A percentile compares a stretch with the other conserved stretches of the same genome.
Evolutionary conservation across 257 asterid genomes (phyloP).

Genomic region (Echium plantagineum): DNA sequence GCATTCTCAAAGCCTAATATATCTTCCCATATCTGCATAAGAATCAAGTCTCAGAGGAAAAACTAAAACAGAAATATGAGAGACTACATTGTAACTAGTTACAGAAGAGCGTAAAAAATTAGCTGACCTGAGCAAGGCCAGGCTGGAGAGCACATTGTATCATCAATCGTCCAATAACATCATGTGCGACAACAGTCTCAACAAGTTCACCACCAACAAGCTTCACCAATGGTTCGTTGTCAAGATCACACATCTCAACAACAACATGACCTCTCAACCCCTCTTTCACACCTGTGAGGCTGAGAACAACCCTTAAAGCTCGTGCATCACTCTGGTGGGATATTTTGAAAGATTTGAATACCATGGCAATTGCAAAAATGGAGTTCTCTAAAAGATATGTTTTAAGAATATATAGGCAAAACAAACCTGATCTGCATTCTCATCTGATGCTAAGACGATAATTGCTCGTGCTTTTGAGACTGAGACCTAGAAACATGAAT

Average conservation of each 20-base stretch:
- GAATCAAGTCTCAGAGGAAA: slow-evolving; percentile 3
- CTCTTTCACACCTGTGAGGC: slow-evolving; percentile 85
- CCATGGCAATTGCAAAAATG: neutral
- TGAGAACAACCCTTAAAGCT: slow-evolving; percentile 94
- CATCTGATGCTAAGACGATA: slow-evolving; percentile 91
- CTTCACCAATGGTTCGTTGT: slow-evolving; percentile 96
- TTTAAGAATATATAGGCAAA: slow-evolving; percentile 3
- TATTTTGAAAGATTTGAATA: slow-evolving; percentile 11
- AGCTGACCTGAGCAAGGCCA: slow-evolving; percentile 93
- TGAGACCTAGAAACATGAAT: slow-evolving; percentile 52
- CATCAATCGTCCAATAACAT: slow-evolving; percentile 95
- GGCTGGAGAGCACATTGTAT: slow-evolving; percentile 99
- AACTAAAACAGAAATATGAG: slow-evolving; percentile 1
- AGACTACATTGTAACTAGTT: neutral
- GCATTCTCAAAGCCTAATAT: slow-evolving; percentile 97
- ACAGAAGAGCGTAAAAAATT: slow-evolving; percentile 9
- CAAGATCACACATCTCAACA: slow-evolving; percentile 97
- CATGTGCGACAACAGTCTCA: slow-evolving; percentile 98
- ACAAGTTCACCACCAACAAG: slow-evolving; percentile 94
- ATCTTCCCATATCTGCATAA: slow-evolving; percentile 96
- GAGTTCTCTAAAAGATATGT: neutral
- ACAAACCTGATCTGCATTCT: slow-evolving; percentile 92
- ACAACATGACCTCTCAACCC: slow-evolving; percentile 94
- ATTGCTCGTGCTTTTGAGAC: slow-evolving; percentile 97
- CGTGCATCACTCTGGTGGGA: slow-evolving; percentile 85